Evolutionary conservation across 805 yeast genomes (phyloP), one percentile per base, ranked within the genome.

Genomic region (Cyberlindnera euphorbiiphila): DNA sequence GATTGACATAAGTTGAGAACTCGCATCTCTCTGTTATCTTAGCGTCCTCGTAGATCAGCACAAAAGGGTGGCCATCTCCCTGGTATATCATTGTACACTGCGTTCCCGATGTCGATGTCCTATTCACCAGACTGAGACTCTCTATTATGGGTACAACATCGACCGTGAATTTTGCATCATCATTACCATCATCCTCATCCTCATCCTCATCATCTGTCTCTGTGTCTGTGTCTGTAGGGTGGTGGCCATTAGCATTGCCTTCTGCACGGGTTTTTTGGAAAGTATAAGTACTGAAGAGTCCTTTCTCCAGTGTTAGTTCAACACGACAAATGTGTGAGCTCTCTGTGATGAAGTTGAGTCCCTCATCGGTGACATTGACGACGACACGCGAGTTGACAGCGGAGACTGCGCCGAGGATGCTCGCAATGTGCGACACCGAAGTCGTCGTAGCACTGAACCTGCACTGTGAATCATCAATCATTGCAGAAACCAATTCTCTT

Each of bases 11-110:
- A 0, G 84, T 76, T 1, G 69, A 57, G 34, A 81, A 65, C 43
- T 76, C 80, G 42, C 83, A 80, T 27, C 69, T 59, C 45, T 81
- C 84, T 2, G 69, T 65, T 40, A 78, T 66, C 41, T 71, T 60
- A 1, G 60, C 53, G 35, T 76, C 81, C 47, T 76, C 79, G 56
- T 77, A 78, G 4, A 72, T 68, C 15, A 81, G 42, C 0, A 72
- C 64, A 47, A 81, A 76, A 0, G 81, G 81, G 9, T 66, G 52
- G 1, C 80, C 81, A 7, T 61, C 53, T 0, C 75, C 74, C 30
- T 65, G 57, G 49, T 71, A 74, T 15, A 71, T 65, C 38, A 79
- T 42, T 7, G 78, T 69, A 45, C 80, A 74, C 39, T 71, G 73
- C 1, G 69, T 54, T 3, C 36, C 56, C 41, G 45, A 53, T 1